A percentile compares a stretch with the other conserved stretches of the same genome.
Conservation (phyloP, 2,329 filamentous ascomycete genomes). For the Colletotrichum eleusines region DNA sequence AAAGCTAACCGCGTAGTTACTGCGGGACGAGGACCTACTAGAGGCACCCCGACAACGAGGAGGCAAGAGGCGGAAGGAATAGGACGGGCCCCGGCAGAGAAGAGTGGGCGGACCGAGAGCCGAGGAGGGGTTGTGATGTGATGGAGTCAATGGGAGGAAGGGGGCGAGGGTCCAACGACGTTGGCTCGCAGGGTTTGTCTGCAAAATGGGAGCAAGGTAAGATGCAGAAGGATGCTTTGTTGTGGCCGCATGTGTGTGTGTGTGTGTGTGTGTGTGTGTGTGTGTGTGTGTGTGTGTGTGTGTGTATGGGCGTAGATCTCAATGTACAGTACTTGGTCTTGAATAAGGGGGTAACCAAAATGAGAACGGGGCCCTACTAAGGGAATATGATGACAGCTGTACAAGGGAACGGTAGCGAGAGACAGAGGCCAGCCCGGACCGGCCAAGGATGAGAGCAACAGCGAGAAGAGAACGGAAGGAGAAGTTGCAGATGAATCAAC, state of each 20-base stretch:
- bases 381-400: slow-evolving; percentile 12
- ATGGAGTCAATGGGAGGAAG: slow-evolving; percentile 20
- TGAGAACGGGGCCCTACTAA: slow-evolving; percentile 15
- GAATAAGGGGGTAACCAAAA: slow-evolving; percentile 3
- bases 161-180: slow-evolving; percentile 25
- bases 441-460: slow-evolving; percentile 4
- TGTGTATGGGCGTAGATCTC: background rate
- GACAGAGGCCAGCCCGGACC: background rate
- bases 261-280: slow-evolving; percentile 6
- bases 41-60: slow-evolving; percentile 20
- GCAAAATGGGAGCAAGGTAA: slow-evolving; percentile 33
- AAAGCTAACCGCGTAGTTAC: slow-evolving; percentile 34
- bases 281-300: slow-evolving; percentile 5
- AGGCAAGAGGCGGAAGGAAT: slow-evolving; percentile 20
- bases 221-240: slow-evolving; percentile 33
- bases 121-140: slow-evolving; percentile 31
- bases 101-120: slow-evolving; percentile 25
- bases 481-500: background rate
- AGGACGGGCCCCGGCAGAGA: slow-evolving; percentile 19
- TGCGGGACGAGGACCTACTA: slow-evolving; percentile 30
- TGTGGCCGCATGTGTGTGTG: slow-evolving; percentile 14
- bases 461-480: slow-evolving; percentile 1
- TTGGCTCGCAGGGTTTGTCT: slow-evolving; percentile 34
- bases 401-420: slow-evolving; percentile 9
- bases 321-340: slow-evolving; percentile 6